Conservation (phyloP, 495 filamentous ascomycete genomes). For the Daldinia caldariorum region DNA sequence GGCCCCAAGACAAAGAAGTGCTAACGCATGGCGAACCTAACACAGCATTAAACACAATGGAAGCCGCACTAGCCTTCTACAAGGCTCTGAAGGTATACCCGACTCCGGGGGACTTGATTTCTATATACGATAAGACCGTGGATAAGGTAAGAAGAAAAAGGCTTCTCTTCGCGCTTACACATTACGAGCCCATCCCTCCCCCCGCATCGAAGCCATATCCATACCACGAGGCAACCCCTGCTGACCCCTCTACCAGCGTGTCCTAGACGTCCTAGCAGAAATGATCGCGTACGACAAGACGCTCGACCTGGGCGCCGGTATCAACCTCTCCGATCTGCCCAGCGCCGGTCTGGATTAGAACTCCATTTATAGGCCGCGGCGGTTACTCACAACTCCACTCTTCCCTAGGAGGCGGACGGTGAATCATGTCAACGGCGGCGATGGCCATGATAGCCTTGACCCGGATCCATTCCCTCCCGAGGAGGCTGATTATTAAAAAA, state of each 20-base stretch:
- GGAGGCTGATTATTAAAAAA: background rate
- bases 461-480: background rate
- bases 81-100: slow-evolving; percentile 98
- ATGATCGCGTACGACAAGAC: slow-evolving; percentile 92
- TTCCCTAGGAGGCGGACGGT: background rate
- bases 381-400: background rate
- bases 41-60: slow-evolving; percentile 74
- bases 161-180: background rate
- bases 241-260: slow-evolving; percentile 65
- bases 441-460: background rate
- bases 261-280: slow-evolving; percentile 93
- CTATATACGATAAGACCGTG: slow-evolving; percentile 97
- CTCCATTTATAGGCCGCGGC: background rate
- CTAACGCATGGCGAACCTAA: slow-evolving; percentile 31
- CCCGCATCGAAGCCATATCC: slow-evolving; percentile 1
- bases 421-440: background rate
- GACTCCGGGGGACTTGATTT: slow-evolving; percentile 88
- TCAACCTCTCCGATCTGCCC: slow-evolving; percentile 50
- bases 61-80: slow-evolving; percentile 95
- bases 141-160: slow-evolving; percentile 69
- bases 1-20: slow-evolving; percentile 21
- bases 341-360: slow-evolving; percentile 58
- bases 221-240: no score
- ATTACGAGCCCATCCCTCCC: background rate
- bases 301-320: slow-evolving; percentile 65